Conservation (phyloP, 805 yeast genomes). For the Tetrapisispora pingtungensis region DNA sequence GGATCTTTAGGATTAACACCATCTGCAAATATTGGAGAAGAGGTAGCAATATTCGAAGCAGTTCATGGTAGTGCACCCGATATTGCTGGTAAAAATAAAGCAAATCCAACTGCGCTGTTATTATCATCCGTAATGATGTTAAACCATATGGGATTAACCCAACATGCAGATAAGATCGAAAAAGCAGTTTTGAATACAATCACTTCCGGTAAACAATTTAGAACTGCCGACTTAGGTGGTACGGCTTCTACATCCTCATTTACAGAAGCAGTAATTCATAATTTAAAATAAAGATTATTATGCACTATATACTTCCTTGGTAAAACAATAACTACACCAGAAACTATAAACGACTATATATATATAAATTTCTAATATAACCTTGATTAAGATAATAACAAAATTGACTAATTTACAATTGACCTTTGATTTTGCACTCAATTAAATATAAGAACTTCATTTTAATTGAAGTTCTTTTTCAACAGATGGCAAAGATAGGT, state of each 20-base stretch:
- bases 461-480: too few relatives aligned
- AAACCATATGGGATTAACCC: constrained; percentile 89
- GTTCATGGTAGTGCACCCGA: constrained; percentile 99
- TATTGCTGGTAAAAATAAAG: constrained; percentile 97
- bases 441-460: too few relatives aligned
- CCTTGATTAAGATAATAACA: too few relatives aligned
- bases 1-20: constrained; percentile 99
- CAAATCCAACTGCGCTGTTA: constrained; percentile 96
- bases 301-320: too few relatives aligned
- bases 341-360: too few relatives aligned
- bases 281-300: constrained; percentile 24
- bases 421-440: too few relatives aligned
- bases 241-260: constrained; percentile 78
- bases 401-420: too few relatives aligned
- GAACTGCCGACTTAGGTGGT: constrained; percentile 91
- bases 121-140: constrained; percentile 97
- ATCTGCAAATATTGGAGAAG: constrained; percentile 98
- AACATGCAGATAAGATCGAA: constrained; percentile 77
- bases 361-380: too few relatives aligned
- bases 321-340: too few relatives aligned
- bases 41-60: constrained; percentile 96
- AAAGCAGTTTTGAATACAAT: constrained; percentile 75
- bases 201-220: constrained; percentile 90
- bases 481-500: too few relatives aligned
- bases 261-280: constrained; percentile 80